phyloP scores from a whole-genome alignment of 108 stramenopile species.

The Nitzschia putrida region DNA sequence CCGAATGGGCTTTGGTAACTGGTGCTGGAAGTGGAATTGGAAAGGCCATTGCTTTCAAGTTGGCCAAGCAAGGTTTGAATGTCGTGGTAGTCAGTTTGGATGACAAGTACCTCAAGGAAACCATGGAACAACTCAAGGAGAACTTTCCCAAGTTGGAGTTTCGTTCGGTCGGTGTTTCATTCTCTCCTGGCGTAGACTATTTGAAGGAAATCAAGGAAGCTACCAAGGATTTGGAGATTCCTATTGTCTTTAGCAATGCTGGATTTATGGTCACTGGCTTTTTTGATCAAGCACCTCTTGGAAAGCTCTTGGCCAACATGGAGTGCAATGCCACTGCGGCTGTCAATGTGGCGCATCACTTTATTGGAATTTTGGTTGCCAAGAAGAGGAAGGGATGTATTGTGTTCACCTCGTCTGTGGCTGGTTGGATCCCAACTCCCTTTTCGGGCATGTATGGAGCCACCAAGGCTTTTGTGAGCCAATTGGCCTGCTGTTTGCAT shows the following conservation, averaged over 20 bases:
- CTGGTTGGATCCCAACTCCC: conserved; percentile 97
- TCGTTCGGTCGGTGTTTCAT: conserved; percentile 82
- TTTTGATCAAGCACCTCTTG: conserved; percentile 90
- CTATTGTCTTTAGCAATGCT: conserved; percentile 96
- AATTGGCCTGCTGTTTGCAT: conserved; percentile 86
- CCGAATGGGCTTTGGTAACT: conserved; percentile 97
- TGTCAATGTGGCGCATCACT: conserved; percentile 94
- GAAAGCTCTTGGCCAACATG: conserved; percentile 88
- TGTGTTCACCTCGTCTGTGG: conserved; percentile 95
- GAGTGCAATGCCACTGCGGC: conserved; percentile 98
- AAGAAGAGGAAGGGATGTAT: conserved; percentile 87
- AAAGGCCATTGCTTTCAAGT: conserved; percentile 85
- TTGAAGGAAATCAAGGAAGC: conserved; percentile 76
- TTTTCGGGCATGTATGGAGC: conserved; percentile 98
- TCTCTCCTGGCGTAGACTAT: conserved; percentile 90
- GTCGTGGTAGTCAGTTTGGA: conserved; percentile 95
- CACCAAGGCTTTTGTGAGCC: conserved; percentile 97
- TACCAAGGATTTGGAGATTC: conserved; percentile 88
- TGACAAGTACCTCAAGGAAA: conserved; percentile 86
- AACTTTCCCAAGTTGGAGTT: conserved; percentile 85
- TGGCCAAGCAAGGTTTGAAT: conserved; percentile 95
- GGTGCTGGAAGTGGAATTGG: conserved; percentile 97
- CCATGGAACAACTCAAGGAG: conserved; percentile 74
- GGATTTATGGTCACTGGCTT: conserved; percentile 99
- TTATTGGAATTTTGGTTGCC: conserved; percentile 69